Conservation (phyloP, 768 basidiomycete species). For the Mrakia gelida region DNA sequence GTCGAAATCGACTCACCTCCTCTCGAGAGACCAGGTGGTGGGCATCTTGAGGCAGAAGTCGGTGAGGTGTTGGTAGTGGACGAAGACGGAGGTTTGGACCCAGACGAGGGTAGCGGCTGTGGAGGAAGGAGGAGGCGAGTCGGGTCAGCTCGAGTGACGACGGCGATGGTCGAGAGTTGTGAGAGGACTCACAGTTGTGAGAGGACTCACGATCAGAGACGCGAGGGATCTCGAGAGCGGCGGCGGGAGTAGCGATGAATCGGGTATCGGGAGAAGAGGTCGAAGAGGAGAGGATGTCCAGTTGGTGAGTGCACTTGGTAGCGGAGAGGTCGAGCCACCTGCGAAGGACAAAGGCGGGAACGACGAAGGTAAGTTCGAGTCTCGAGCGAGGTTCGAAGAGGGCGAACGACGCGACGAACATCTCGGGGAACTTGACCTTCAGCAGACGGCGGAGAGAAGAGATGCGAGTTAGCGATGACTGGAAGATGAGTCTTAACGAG, state of each 20-base stretch:
- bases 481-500: background rate
- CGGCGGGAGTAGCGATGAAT: background rate
- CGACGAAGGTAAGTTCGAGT: too few relatives aligned
- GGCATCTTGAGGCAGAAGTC: constrained; percentile 26
- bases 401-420: background rate
- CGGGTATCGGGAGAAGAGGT: background rate
- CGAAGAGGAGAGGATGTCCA: constrained; percentile 24
- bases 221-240: constrained; percentile 5
- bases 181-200: background rate
- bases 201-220: background rate
- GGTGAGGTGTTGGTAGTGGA: constrained; percentile 26
- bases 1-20: background rate
- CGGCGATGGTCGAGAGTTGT: background rate
- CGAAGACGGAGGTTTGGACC: constrained; percentile 29
- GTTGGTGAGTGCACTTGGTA: constrained; percentile 18
- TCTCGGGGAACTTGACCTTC: constrained; percentile 19
- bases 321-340: constrained; percentile 29
- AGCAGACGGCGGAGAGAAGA: background rate
- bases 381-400: background rate
- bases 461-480: background rate
- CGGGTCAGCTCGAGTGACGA: background rate
- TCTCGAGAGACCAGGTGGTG: constrained; percentile 13
- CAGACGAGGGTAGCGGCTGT: constrained; percentile 17
- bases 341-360: background rate
- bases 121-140: background rate